Evolutionary conservation across 192 early-diverging fungal species (phyloP), one percentile per base, ranked within the genome.

Genomic region (Umbelopsis isabellina): DNA sequence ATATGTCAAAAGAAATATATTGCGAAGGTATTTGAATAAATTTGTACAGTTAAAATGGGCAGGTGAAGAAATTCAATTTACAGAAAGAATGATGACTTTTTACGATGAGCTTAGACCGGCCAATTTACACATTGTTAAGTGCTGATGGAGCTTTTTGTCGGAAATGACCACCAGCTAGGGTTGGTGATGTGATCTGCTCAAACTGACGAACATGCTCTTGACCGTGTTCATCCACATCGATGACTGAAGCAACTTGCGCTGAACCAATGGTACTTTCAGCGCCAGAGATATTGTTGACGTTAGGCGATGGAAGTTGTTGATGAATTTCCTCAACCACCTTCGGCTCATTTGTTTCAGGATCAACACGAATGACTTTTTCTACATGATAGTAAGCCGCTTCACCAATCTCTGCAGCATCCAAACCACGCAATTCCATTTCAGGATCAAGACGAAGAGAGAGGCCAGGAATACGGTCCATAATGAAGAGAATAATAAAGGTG

Each of bases 381-480:
- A 84, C 75, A 21, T 84, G 83, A 22, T 79, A 84, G 30, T 86
- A 86, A 50, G 78, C 78, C 15, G 74, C 45, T 80, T 95, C 94
- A 52, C 96, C 95, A 76, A 97, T 88, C 80, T 97, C 91, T 12
- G 91, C 80, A 23, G 89, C 64, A 71, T 98, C 95, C 33, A 91
- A 73, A 46, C 96, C 96, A 0, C 78, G 85, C 22, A 83, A 75
- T 55, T 86, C 84, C 21, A 78, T 79, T 11, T 85, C 86, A 16
- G 79, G 72, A 53, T 81, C 72, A 50, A 87, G 75, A 52, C 84
- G 83, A 70, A 89, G 74, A 48, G 79, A 78, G 58, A 87, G 75
- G 12, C 83, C 72, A 23, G 88, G 85, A 25, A 89, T 76, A 66
- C 67, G 73, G 71, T 86, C 77, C 82, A 89, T 89, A 23, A 72